Percentiles rank a stretch among this genome's conserved stretches.
Conservation (phyloP, 257 asterid genomes). For the Solanum sejunctum region DNA sequence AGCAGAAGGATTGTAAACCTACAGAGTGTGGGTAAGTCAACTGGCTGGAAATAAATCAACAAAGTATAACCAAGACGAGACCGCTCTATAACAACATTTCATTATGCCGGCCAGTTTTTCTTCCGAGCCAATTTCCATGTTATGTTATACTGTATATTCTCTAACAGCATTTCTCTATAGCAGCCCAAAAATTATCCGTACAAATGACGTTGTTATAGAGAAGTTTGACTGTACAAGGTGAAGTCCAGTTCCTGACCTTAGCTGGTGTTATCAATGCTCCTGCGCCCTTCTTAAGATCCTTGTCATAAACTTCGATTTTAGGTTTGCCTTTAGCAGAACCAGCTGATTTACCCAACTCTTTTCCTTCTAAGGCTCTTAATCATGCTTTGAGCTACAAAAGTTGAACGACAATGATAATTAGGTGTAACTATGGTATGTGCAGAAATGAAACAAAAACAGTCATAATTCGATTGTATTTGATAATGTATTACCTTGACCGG, state of each 20-base stretch:
- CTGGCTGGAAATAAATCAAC: neutral
- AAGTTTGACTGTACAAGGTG: neutral
- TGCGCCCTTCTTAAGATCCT: slow-evolving; percentile 54
- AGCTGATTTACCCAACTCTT: slow-evolving; percentile 52
- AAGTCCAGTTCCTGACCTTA: slow-evolving; percentile 26
- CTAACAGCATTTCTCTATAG: neutral
- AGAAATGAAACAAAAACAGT: neutral
- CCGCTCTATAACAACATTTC: neutral
- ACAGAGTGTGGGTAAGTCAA: neutral
- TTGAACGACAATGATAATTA: neutral
- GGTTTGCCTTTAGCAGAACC: slow-evolving; percentile 83
- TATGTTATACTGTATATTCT: neutral
- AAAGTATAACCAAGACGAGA: neutral
- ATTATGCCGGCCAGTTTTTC: neutral
- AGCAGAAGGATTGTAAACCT: slow-evolving; percentile 68
- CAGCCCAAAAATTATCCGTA: neutral
- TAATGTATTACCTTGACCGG: slow-evolving; percentile 37
- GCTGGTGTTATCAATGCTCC: slow-evolving; percentile 57
- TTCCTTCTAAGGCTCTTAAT: slow-evolving; percentile 62
- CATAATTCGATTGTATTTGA: neutral
- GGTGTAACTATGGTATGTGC: neutral
- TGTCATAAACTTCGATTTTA: slow-evolving; percentile 65
- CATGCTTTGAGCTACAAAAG: slow-evolving; percentile 59
- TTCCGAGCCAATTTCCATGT: neutral
- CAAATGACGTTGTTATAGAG: neutral